phyloP scores from a whole-genome alignment of 1,284 basidiomycete genomes.

The Microbotryomycetes sp. region DNA sequence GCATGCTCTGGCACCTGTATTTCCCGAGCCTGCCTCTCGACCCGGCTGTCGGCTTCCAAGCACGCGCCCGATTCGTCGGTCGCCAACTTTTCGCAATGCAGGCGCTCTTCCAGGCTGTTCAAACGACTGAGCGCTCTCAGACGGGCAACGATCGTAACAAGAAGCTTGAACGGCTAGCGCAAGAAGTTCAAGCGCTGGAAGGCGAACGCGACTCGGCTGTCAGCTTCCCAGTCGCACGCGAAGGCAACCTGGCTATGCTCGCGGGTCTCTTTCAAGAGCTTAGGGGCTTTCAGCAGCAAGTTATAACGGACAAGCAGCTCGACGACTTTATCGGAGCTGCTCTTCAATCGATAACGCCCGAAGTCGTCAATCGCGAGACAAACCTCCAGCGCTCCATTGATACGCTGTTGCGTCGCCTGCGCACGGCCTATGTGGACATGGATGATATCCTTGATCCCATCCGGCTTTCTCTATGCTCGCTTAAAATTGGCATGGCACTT shows the following conservation, averaged over 20 bases:
- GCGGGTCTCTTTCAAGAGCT: constrained; percentile 78
- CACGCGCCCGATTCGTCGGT: constrained; percentile 15
- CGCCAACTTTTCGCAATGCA: constrained; percentile 18
- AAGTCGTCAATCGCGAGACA: constrained; percentile 24
- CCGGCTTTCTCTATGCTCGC: constrained; percentile 21
- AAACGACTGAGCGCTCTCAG: constrained; percentile 51
- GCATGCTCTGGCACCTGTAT: constrained; percentile 60
- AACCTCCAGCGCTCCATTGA: constrained; percentile 44
- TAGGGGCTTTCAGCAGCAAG: constrained; percentile 52
- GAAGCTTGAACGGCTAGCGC: constrained; percentile 41
- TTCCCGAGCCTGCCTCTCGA: constrained; percentile 83
- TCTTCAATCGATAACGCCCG: constrained; percentile 37
- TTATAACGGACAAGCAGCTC: constrained; percentile 31
- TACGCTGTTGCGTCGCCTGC: constrained; percentile 27
- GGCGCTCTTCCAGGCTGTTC: constrained; percentile 50
- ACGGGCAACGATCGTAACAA: constrained; percentile 58
- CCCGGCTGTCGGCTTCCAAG: constrained; percentile 58
- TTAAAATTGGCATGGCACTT: constrained; percentile 30
- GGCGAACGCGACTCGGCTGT: constrained; percentile 33
- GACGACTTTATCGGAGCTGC: constrained; percentile 23
- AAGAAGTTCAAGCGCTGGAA: constrained; percentile 39
- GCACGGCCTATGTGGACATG: constrained; percentile 19
- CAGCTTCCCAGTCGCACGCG: constrained; percentile 36
- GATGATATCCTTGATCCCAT: constrained; percentile 29
- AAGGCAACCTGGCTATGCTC: constrained; percentile 53